These are phyloP conservation scores for Gentiana macrophylla DNA, from an alignment of 257 asterid species.

Conservation along the genomic window DNA sequence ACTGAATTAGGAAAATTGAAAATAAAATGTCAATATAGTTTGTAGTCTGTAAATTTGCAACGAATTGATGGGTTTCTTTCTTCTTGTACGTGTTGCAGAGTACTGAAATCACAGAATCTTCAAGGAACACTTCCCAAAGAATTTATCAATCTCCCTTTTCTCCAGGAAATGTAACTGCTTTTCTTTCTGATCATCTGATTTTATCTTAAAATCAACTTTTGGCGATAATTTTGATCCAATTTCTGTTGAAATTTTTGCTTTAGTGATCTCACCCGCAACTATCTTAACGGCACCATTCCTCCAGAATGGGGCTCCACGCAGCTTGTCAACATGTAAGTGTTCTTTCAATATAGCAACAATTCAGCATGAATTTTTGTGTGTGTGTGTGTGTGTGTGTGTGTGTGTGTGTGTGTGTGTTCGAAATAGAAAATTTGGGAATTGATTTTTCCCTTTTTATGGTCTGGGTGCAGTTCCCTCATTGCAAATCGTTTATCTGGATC, in stretches of 20 bases:
- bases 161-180: slow-evolving; percentile 28
- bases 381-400: no score
- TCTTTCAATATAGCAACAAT: not conserved
- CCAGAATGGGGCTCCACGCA: slow-evolving; percentile 49
- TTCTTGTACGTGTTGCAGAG: slow-evolving; percentile 19
- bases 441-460: not conserved
- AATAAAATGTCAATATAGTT: no score
- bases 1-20: no score
- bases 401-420: no score
- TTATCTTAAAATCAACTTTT: not conserved
- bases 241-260: not conserved
- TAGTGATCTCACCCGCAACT: slow-evolving; percentile 57
- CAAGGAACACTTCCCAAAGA: slow-evolving; percentile 47
- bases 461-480: not conserved
- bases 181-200: no score
- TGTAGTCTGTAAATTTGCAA: not conserved
- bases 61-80: not conserved
- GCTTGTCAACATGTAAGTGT: slow-evolving; percentile 34
- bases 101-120: slow-evolving; percentile 38
- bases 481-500: not conserved
- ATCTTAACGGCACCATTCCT: slow-evolving; percentile 59
- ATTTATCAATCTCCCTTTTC: slow-evolving; percentile 42
- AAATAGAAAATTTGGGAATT: not conserved
- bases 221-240: not conserved
- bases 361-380: no score